Conservation (phyloP, 176 grass and related monocot genomes). For the Zoysia pacifica region DNA sequence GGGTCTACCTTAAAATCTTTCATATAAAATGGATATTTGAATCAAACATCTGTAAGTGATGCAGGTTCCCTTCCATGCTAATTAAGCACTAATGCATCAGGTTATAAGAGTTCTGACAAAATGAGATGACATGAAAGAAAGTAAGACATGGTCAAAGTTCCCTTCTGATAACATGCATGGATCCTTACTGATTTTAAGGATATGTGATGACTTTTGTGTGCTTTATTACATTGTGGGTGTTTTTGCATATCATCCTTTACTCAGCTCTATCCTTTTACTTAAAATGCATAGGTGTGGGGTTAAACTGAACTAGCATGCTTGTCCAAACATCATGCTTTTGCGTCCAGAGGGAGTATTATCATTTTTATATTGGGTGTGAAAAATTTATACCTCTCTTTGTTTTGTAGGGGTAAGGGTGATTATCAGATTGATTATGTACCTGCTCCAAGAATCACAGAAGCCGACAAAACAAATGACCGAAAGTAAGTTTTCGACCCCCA, state of each 20-base stretch:
- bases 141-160: background rate
- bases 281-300: background rate
- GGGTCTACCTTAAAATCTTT: no score
- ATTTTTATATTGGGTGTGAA: background rate
- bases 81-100: background rate
- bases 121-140: background rate
- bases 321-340: background rate
- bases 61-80: background rate
- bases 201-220: background rate
- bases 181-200: background rate
- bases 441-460: conserved; percentile 89
- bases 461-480: conserved; percentile 86
- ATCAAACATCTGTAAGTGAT: background rate
- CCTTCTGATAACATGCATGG: background rate
- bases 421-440: conserved; percentile 93
- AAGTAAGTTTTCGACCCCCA: conserved; percentile 56
- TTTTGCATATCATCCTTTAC: background rate
- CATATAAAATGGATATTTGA: background rate
- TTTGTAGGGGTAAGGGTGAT: conserved; percentile 78
- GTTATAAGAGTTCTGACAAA: background rate
- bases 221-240: conserved; percentile 5
- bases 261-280: background rate
- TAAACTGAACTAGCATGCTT: background rate
- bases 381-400: conserved; percentile 12
- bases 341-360: background rate